These are phyloP conservation scores for Candida sonorensis DNA, from an alignment of 805 yeast genomes.

Conservation along the genomic window DNA sequence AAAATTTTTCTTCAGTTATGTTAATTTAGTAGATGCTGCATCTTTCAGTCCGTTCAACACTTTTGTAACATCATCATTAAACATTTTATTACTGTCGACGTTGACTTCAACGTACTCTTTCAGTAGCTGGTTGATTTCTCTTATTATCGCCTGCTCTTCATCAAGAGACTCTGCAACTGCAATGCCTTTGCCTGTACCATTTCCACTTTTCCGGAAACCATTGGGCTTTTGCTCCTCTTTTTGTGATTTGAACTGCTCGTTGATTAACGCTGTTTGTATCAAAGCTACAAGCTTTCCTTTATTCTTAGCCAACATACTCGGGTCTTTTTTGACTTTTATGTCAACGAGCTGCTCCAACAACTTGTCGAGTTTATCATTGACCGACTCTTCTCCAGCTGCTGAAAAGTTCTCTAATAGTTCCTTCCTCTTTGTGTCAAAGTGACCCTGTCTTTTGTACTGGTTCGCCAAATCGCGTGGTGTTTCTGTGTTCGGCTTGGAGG, in stretches of 20 bases:
- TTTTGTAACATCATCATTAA: constrained; percentile 8
- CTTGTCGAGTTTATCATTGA: constrained; percentile 33
- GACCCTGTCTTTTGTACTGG: constrained; percentile 41
- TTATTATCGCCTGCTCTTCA: constrained; percentile 12
- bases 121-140: constrained; percentile 15
- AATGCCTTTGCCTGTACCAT: too few species aligned
- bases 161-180: too few species aligned
- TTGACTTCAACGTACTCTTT: constrained; percentile 11
- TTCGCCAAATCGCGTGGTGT: constrained; percentile 32
- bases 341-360: constrained; percentile 38
- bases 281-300: constrained; percentile 45
- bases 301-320: constrained; percentile 38
- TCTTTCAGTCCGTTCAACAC: constrained; percentile 10
- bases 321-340: constrained; percentile 40
- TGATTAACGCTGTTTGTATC: constrained; percentile 44
- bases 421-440: constrained; percentile 40
- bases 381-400: constrained; percentile 13
- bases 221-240: neutral
- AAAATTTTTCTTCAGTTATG: too few species aligned
- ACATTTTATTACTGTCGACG: constrained; percentile 9
- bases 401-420: constrained; percentile 36
- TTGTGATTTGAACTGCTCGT: constrained; percentile 10
- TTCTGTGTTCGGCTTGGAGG: neutral
- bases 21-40: neutral
- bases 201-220: too few species aligned